Conservation (phyloP, 805 yeast species). For the Maudiozyma barnettii region DNA sequence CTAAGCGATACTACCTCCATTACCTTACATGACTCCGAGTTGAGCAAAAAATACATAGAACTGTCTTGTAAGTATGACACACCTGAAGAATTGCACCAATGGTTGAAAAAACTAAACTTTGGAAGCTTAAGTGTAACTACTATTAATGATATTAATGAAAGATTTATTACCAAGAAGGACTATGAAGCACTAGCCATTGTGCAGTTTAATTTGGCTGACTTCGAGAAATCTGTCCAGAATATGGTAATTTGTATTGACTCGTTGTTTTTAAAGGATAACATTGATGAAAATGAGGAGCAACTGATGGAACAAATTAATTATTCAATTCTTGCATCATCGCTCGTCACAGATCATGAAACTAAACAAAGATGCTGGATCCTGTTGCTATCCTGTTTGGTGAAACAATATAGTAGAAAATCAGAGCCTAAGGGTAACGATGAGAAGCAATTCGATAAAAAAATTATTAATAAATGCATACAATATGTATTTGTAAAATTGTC, state of each 20-base stretch:
- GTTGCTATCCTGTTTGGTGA: constrained; percentile 16
- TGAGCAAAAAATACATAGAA: constrained; percentile 11
- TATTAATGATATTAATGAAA: constrained; percentile 6
- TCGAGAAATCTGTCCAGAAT: constrained; percentile 12
- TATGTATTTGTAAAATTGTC: constrained; percentile 17
- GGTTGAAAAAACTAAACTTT: constrained; percentile 14
- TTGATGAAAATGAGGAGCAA: constrained; percentile 1
- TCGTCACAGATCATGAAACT: constrained; percentile 1
- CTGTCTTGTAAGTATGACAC: constrained; percentile 11
- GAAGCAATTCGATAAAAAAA: constrained; percentile 2
- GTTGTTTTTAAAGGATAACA: constrained; percentile 8
- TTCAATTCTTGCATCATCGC: constrained; percentile 11
- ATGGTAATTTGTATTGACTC: constrained; percentile 10
- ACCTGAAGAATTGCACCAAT: constrained; percentile 5
- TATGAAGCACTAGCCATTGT: constrained; percentile 15
- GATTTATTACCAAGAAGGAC: constrained; percentile 8
- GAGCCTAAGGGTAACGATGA: background rate
- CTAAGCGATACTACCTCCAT: background rate
- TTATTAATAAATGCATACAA: constrained; percentile 12
- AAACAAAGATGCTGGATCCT: constrained; percentile 17
- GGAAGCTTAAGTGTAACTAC: constrained; percentile 7
- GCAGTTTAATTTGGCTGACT: constrained; percentile 11
- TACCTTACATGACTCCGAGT: constrained; percentile 1
- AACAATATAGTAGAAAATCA: constrained; percentile 2
- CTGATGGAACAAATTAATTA: constrained; percentile 6